A percentile compares a stretch with the other conserved stretches of the same genome.
Conservation (phyloP, 1,284 basidiomycete genomes). For the Cryptococcus jaspeensis region DNA sequence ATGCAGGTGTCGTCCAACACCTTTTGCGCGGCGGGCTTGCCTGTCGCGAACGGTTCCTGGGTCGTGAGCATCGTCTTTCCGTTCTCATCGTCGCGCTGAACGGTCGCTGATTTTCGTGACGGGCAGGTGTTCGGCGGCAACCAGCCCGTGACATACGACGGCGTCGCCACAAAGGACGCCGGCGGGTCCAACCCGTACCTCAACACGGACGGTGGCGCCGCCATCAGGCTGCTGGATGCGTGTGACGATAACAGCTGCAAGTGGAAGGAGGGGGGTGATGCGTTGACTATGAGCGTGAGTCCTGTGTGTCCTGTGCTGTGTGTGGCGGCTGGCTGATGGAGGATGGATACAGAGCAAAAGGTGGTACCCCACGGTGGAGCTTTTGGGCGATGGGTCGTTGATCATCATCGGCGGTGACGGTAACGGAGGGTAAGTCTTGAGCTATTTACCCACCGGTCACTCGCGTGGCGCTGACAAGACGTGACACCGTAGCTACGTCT, state of each 20-base stretch:
- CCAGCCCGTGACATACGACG: constrained; percentile 71
- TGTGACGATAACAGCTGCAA: constrained; percentile 67
- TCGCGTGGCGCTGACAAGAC: background rate
- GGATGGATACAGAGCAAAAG: constrained; percentile 53
- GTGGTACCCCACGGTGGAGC: constrained; percentile 72
- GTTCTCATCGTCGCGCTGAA: background rate
- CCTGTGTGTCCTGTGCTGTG: constrained; percentile 30
- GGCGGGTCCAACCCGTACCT: constrained; percentile 49
- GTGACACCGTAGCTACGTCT: constrained; percentile 66
- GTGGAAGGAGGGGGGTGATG: constrained; percentile 57
- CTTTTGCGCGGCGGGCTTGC: constrained; percentile 62
- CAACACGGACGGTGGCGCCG: constrained; percentile 65
- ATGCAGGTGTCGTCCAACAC: constrained; percentile 76
- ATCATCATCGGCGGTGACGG: constrained; percentile 55
- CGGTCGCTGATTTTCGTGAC: background rate
- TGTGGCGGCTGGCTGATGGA: background rate
- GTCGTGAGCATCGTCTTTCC: constrained; percentile 5
- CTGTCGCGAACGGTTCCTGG: constrained; percentile 56
- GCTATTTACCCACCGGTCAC: constrained; percentile 39
- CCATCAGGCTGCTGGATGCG: constrained; percentile 64
- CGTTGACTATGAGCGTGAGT: constrained; percentile 61
- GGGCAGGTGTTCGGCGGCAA: constrained; percentile 59
- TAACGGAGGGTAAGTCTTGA: constrained; percentile 42
- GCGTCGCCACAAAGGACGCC: constrained; percentile 51
- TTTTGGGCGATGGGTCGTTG: constrained; percentile 54